Evolutionary conservation across 139 green algal genomes (phyloP).

Genomic region (Closterium sp.): DNA sequence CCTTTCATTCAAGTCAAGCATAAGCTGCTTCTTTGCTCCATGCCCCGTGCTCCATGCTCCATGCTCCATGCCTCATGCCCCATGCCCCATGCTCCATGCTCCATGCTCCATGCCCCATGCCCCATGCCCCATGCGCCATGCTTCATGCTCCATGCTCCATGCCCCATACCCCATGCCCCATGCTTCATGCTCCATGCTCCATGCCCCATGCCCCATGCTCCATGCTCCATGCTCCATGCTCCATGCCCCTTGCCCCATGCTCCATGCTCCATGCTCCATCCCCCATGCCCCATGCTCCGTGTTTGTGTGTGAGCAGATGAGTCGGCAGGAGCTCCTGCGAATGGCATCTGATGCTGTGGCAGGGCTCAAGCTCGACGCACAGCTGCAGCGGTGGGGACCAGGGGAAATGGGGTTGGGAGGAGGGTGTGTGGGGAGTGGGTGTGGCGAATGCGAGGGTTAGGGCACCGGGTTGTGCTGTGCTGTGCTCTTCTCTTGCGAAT

Average conservation of each 20-base stretch:
- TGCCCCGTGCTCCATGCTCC: no score
- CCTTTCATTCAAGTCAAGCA: no score
- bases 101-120: not conserved
- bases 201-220: not conserved
- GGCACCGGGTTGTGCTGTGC: not conserved
- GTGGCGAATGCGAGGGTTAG: not conserved
- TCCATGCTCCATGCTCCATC: not conserved
- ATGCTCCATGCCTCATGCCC: not conserved
- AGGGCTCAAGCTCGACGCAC: slow-evolving; percentile 43
- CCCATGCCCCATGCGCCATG: no score
- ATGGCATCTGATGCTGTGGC: slow-evolving; percentile 43
- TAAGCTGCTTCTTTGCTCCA: no score
- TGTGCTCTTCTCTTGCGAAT: slow-evolving; percentile 14
- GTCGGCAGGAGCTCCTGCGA: slow-evolving; percentile 24
- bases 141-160: not conserved
- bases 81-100: not conserved
- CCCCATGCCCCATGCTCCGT: not conserved
- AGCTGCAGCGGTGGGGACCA: slow-evolving; percentile 23
- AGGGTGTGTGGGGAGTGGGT: not conserved
- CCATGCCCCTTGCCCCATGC: not conserved
- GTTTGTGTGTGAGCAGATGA: slow-evolving; percentile 16
- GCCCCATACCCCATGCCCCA: no score
- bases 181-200: no score
- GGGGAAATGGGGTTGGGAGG: not conserved
- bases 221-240: not conserved